Evolutionary conservation across 495 filamentous ascomycete species (phyloP), one percentile per base, ranked within the genome.

Genomic region (Aspergillus nanangensis): DNA sequence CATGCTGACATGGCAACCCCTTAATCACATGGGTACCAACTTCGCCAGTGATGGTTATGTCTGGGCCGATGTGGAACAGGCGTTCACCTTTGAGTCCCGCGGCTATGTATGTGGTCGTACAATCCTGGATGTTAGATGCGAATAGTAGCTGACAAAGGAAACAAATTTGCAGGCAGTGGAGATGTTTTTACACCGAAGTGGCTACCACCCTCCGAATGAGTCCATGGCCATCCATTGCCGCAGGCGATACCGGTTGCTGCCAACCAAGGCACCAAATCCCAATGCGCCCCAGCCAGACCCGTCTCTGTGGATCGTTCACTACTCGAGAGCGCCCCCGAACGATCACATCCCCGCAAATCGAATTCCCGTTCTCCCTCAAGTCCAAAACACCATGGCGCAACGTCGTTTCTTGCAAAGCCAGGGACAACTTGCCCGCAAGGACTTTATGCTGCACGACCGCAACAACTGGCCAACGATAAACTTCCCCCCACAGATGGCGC

Each of bases 261-360:
- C 80, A 11, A 65, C 76, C 8, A 84, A 79, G 56, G 72, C 74
- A 17, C 78, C 79, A 8, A 78, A 76, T 36, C 75, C 77, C 13
- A 77, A 77, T 45, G 67, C 74, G 11, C 79, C 85, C 13, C 75
- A 76, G 18, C 76, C 85, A 34, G 90, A 96, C 63, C 83, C 86
- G 5, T 83, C 82, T 14, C 71, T 96, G 24, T 96, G 90, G 89
- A 85, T 98, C 44, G 80, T 95, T n/a, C 93, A 98, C 66, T 98
- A 96, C 58, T 77, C 81, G 21, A 78, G 79, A 38, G 72, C 84
- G 19, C 86, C 94, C 9, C 83, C 76, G 24, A 66, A 75, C 23
- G 80, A 94, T 46, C 82, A 86, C 44, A 70, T 90, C 29, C 85
- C 86, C 1, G 72, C 75, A 20, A 76, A 74, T 17, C 69, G 78